These are phyloP conservation scores for Collybiopsis confluens DNA, from an alignment of 768 basidiomycete genomes.

Conservation along the genomic window DNA sequence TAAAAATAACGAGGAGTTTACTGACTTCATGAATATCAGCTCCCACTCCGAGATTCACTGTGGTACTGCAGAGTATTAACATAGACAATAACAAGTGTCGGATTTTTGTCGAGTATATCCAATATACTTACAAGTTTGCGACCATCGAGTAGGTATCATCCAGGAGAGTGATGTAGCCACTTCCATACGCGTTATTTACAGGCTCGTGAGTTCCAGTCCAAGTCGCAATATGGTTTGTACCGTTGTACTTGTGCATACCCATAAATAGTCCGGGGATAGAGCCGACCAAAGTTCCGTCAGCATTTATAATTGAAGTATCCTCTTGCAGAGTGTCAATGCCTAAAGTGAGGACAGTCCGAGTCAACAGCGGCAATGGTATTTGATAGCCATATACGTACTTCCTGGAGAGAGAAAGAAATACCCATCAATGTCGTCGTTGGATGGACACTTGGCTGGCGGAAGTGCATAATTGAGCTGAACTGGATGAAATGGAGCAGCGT, in stretches of 20 bases:
- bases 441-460: neutral
- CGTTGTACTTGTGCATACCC: neutral
- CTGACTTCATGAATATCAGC: neutral
- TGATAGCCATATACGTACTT: neutral
- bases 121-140: constrained; percentile 3
- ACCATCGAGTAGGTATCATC: neutral
- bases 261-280: neutral
- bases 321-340: neutral
- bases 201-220: neutral
- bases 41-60: neutral
- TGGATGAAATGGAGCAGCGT: neutral
- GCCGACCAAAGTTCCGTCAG: neutral
- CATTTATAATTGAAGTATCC: neutral
- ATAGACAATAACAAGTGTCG: too few species aligned
- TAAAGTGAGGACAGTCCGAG: neutral
- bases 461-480: constrained; percentile 1
- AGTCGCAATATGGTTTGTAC: neutral
- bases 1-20: neutral
- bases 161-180: neutral
- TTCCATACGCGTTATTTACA: neutral
- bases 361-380: neutral
- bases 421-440: neutral
- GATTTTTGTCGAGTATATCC: too few species aligned
- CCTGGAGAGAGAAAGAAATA: neutral
- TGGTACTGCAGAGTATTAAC: neutral